A percentile compares a stretch with the other conserved stretches of the same genome.
These are phyloP conservation scores for Solanum verrucosum DNA, from an alignment of 257 asterid species.

Conservation along the genomic window DNA sequence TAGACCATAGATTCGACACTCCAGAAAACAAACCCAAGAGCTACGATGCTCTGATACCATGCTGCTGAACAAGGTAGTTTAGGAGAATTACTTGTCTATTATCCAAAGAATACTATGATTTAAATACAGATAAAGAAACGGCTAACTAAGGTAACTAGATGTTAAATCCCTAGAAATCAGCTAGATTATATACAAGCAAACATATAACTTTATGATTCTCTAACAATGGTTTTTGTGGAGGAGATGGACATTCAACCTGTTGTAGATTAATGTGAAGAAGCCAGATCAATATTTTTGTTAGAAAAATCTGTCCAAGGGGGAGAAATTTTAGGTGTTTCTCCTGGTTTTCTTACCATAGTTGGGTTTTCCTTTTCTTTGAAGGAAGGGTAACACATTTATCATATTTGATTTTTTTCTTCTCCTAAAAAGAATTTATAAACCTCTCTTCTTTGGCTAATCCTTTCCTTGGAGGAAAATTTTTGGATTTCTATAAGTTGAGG, in stretches of 20 bases:
- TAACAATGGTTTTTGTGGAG: neutral
- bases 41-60: neutral
- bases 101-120: neutral
- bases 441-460: neutral
- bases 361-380: neutral
- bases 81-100: neutral
- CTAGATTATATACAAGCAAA: neutral
- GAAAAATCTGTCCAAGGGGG: neutral
- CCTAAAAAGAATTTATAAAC: neutral
- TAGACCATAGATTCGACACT: neutral
- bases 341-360: neutral
- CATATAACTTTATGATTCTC: neutral
- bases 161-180: neutral
- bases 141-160: neutral
- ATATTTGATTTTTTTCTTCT: neutral
- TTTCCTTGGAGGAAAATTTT: neutral
- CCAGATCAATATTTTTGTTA: neutral
- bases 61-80: neutral
- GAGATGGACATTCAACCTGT: neutral
- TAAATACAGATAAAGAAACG: neutral
- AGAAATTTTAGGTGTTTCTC: neutral
- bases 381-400: neutral
- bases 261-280: neutral
- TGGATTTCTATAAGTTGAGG: neutral
- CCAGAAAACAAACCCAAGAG: neutral